Conservation (phyloP, 2,329 filamentous ascomycete genomes). For the Acephala macrosclerotiorum region DNA sequence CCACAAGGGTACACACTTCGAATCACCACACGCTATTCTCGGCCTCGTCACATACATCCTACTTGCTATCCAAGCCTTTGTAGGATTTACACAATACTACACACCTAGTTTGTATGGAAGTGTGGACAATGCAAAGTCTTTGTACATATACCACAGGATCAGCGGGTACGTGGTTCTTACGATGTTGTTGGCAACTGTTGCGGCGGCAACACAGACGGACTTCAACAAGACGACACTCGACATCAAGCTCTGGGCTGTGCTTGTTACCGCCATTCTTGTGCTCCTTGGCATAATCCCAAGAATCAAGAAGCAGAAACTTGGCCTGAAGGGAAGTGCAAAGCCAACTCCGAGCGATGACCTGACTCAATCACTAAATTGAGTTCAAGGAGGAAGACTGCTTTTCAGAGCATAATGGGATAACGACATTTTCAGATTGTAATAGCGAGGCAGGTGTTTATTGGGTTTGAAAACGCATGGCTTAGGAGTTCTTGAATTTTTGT, state of each 20-base stretch:
- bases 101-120: slow-evolving; percentile 78
- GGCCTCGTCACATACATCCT: slow-evolving; percentile 78
- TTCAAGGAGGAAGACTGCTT: not conserved
- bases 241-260: slow-evolving; percentile 78
- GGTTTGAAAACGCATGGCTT: slow-evolving; percentile 7
- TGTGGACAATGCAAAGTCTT: slow-evolving; percentile 76
- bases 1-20: slow-evolving; percentile 74
- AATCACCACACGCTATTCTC: slow-evolving; percentile 81
- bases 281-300: slow-evolving; percentile 77
- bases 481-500: not conserved
- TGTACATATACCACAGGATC: slow-evolving; percentile 90
- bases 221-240: slow-evolving; percentile 74
- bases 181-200: slow-evolving; percentile 76
- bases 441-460: not conserved
- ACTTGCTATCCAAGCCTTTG: slow-evolving; percentile 74
- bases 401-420: not conserved
- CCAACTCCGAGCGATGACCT: slow-evolving; percentile 27
- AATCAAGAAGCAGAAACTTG: slow-evolving; percentile 84
- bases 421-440: not conserved
- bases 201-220: slow-evolving; percentile 77
- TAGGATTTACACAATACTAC: slow-evolving; percentile 86
- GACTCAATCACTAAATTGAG: slow-evolving; percentile 20
- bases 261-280: slow-evolving; percentile 71
- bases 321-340: slow-evolving; percentile 49
- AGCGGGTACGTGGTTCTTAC: slow-evolving; percentile 78